Conservation (phyloP, 805 yeast genomes). For the Yamadazyma ubonensis region DNA sequence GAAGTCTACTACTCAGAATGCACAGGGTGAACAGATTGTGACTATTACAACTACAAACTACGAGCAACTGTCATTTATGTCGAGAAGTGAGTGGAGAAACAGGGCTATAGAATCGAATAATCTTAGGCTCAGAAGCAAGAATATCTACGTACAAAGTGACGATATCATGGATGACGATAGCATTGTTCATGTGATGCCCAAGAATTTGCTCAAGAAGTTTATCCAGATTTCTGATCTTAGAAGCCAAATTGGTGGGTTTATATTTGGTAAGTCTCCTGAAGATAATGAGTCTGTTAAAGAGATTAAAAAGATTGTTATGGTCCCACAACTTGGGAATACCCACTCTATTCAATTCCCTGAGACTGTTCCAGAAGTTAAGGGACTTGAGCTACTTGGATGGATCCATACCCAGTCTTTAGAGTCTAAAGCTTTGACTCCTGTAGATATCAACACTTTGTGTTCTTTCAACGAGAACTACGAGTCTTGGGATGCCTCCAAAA, state of each 20-base stretch:
- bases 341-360: slow-evolving; percentile 63
- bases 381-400: slow-evolving; percentile 83
- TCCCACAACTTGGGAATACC: slow-evolving; percentile 83
- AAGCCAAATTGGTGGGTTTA: slow-evolving; percentile 75
- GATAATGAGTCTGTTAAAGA: slow-evolving; percentile 78
- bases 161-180: slow-evolving; percentile 55
- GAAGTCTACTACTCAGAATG: slow-evolving; percentile 81
- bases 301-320: slow-evolving; percentile 67
- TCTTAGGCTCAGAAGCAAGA: slow-evolving; percentile 69
- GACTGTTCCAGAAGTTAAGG: slow-evolving; percentile 38
- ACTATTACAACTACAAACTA: slow-evolving; percentile 89
- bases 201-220: slow-evolving; percentile 73
- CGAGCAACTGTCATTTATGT: slow-evolving; percentile 79
- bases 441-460: slow-evolving; percentile 66
- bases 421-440: slow-evolving; percentile 57
- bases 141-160: slow-evolving; percentile 66
- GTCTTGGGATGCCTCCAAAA: slow-evolving; percentile 44
- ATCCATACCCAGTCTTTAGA: slow-evolving; percentile 85
- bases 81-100: slow-evolving; percentile 88
- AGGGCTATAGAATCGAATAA: slow-evolving; percentile 78
- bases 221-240: slow-evolving; percentile 78
- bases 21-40: slow-evolving; percentile 93
- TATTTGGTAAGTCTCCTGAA: slow-evolving; percentile 76
- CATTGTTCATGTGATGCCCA: slow-evolving; percentile 76
- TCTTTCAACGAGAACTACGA: slow-evolving; percentile 34